Base-by-base conservation (phyloP, 176 grass and related monocot species). In the Metroxylon sagu region DNA sequence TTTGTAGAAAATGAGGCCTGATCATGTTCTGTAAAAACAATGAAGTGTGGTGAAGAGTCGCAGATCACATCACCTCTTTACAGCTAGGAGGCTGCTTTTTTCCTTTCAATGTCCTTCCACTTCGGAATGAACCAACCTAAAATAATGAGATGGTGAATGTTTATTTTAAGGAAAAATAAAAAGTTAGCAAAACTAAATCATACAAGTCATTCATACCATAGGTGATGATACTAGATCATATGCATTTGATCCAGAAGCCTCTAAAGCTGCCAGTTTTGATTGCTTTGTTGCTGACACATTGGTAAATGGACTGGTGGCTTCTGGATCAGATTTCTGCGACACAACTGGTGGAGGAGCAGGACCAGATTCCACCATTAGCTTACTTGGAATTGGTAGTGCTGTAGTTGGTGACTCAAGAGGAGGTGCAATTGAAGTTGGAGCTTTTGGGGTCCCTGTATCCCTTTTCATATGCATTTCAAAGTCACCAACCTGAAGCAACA, bases 351-450 rank as follows among this genome's bases (percentile, higher is more conserved):
- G 19, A 19, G 48, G 4, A 52, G 62, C 16, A 65, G 48, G 19
- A 52, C 26, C 21, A 4, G 14, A 16, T 27, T 65, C 62, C 18
- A 18, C 48, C 62, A 65, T 51, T 28, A 43, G 21, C 48, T 51
- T 26, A 26, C 23, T 65, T 51, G 62, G 62, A 65, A 65, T 27
- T 65, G 62, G 62, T 65, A 21, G 62, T 51, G 62, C 62, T 65
- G 62, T 26, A 28, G 16, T 65, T 65, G 62, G 62, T 49, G 30
- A 27, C 4, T 27, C 19, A 0, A 65, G 50, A 65, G 19, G 21
- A 52, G 62, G 35, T 43, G 35, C 35, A 43, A 43, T 16, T 50
- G 62, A 65, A 65, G 50, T 15, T 51, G 48, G 25, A 27, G 25
- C 27, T 65, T 26, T 65, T 65, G 62, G 50, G 30, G 50, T 65